A percentile compares a stretch with the other conserved stretches of the same genome.
phyloP scores from a whole-genome alignment of 768 basidiomycete species.

The Coprinopsis sp. region DNA sequence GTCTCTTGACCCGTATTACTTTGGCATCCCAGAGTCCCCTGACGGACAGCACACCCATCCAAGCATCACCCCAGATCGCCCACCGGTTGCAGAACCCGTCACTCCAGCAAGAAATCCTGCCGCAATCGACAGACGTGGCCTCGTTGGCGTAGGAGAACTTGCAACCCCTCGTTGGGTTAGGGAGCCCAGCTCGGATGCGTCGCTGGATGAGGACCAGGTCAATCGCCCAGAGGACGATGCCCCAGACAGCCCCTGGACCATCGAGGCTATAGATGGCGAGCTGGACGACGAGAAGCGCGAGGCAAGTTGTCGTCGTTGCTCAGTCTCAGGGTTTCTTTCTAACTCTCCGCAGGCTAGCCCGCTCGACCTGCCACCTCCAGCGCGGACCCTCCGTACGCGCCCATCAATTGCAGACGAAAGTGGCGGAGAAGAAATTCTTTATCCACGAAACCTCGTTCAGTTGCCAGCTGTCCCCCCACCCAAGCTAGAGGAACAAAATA shows the following conservation, averaged over 20 bases:
- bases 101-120: constrained; percentile 78
- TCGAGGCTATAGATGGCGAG: constrained; percentile 82
- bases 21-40: constrained; percentile 65
- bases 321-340: constrained; percentile 4
- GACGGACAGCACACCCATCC: constrained; percentile 37
- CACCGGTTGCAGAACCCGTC: constrained; percentile 45
- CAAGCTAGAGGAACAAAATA: constrained; percentile 17
- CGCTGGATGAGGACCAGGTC: constrained; percentile 31
- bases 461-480: constrained; percentile 19
- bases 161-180: constrained; percentile 92
- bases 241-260: constrained; percentile 85
- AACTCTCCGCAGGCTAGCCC: constrained; percentile 27
- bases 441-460: constrained; percentile 56
- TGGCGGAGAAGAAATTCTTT: constrained; percentile 86
- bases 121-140: constrained; percentile 75
- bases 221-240: constrained; percentile 45
- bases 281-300: constrained; percentile 59
- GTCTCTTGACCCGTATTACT: constrained; percentile 87
- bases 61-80: constrained; percentile 62
- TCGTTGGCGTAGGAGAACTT: constrained; percentile 94
- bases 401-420: constrained; percentile 78
- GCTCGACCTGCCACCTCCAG: constrained; percentile 34
- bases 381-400: constrained; percentile 50
- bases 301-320: constrained; percentile 34
- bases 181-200: constrained; percentile 17